Evolutionary conservation across 305 asterid species (phyloP), one percentile per base, ranked within the genome.

Genomic region (Withania somnifera): DNA sequence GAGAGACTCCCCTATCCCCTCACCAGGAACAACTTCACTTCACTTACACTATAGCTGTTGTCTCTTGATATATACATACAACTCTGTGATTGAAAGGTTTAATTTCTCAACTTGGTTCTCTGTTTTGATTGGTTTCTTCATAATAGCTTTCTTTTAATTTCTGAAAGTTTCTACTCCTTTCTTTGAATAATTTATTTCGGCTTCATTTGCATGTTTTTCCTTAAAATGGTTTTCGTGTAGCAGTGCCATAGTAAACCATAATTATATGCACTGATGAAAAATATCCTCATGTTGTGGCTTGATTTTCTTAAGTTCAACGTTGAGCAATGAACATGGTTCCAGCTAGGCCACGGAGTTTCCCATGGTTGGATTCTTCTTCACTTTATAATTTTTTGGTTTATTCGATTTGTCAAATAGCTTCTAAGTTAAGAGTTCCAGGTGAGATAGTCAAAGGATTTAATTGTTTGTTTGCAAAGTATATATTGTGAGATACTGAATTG

Each of bases 61-160:
- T 53, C 2, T 22, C 71, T 19, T 77, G 60, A 81, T 58, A 81
- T 84, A 76, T 79, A 42, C 81, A 56, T 51, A 7, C 50, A 15
- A 17, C 68, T 38, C 22, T 4, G 24, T 24, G 32, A 13, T 26
- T 19, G 15, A 6, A 64, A 19, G 50, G 68, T 56, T 32, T 82
- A 51, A 9, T 54, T 52, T 22, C 6, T 38, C 24, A 52, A 51
- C 17, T 50, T 11, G 11, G 50, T 76, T 57, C 34, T 34, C 28
- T 69, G 20, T n/a, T 53, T n/a, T 60, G 30, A 24, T 71, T 71
- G 19, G 28, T 57, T 82, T 82, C 78, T 68, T 78, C 78, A 84
- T 60, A 15, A 69, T 57, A 82, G 82, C 50, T 28, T 73, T 32
- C 7, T 13, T 36, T 67, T 52, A 63, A 19, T 80, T 63, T 76